Conservation (phyloP, 176 grass and related monocot genomes). For the Echinochloa phyllopogon region DNA sequence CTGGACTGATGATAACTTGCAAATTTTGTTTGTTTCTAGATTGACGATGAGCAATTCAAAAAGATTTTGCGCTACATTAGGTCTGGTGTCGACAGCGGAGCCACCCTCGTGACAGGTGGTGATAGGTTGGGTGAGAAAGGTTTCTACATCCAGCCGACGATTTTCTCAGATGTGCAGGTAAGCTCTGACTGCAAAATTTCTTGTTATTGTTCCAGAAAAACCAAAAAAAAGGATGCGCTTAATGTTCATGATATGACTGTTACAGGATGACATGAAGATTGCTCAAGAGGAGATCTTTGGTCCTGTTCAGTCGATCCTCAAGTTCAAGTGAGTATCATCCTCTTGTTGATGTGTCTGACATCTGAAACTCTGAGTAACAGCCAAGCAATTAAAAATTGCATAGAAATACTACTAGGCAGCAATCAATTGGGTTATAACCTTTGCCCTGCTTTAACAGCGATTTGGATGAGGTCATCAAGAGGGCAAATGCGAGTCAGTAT, state of each 20-base stretch:
- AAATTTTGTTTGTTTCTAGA: constrained; percentile 45
- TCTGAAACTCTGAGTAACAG: not conserved
- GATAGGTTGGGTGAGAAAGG: constrained; percentile 78
- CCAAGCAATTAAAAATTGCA: not conserved
- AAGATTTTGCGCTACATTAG: constrained; percentile 86
- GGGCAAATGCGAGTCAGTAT: constrained; percentile 65
- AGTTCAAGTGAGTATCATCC: constrained; percentile 63
- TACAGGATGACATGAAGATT: constrained; percentile 74
- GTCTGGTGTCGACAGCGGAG: constrained; percentile 64
- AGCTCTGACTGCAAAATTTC: constrained; percentile 7
- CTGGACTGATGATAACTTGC: not conserved
- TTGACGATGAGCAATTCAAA: constrained; percentile 83
- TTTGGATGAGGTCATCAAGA: constrained; percentile 58
- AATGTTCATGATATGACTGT: constrained; percentile 7
- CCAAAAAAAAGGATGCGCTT: not conserved
- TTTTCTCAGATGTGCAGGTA: constrained; percentile 94
- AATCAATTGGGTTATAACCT: not conserved
- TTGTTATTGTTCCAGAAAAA: not conserved
- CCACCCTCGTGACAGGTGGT: constrained; percentile 76
- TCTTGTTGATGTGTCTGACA: not conserved
- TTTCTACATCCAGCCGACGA: constrained; percentile 91
- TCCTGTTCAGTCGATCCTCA: constrained; percentile 68
- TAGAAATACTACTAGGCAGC: not conserved
- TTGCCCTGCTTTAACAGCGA: constrained; percentile 28
- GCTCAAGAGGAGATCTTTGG: constrained; percentile 78